phyloP scores from a whole-genome alignment of 108 stramenopile species.

The Poteriospumella lacustris region DNA sequence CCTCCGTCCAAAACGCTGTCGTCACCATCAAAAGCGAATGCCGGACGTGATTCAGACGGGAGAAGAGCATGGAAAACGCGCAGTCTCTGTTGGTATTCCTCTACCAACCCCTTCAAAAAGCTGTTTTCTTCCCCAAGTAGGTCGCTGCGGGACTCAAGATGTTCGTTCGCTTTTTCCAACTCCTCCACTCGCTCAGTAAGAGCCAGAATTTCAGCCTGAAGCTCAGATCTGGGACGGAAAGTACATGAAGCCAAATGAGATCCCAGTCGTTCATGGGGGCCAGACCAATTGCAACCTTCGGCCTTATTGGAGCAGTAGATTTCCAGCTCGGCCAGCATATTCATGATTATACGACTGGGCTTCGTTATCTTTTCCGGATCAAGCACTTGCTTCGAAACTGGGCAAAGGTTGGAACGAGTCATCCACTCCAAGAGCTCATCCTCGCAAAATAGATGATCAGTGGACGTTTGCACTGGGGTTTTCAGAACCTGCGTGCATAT shows the following conservation, averaged over 20 bases:
- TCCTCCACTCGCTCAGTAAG: neutral
- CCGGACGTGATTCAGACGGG: too few relatives aligned
- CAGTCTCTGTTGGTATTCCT: neutral
- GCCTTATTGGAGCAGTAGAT: slow-evolving; percentile 9
- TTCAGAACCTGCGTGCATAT: slow-evolving; percentile 21
- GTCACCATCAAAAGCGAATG: too few relatives aligned
- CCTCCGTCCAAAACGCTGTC: neutral
- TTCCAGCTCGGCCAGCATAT: slow-evolving; percentile 29
- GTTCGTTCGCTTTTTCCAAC: neutral
- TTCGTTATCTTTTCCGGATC: neutral
- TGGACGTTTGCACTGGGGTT: slow-evolving; percentile 20
- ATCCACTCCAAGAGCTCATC: slow-evolving; percentile 26
- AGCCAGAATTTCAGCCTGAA: neutral
- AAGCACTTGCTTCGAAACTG: slow-evolving; percentile 8
- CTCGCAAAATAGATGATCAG: slow-evolving; percentile 28
- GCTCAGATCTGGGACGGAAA: neutral
- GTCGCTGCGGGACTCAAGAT: neutral
- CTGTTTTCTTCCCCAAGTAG: neutral
- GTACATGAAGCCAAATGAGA: neutral
- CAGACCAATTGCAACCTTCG: slow-evolving; percentile 6
- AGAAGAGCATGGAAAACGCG: neutral
- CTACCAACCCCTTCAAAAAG: neutral
- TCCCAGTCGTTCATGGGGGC: neutral
- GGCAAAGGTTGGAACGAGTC: slow-evolving; percentile 24
- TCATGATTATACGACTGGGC: slow-evolving; percentile 14